Percentiles rank a stretch among this genome's conserved stretches.
phyloP scores from a whole-genome alignment of 129 eudicot genomes.

The Centella asiatica region DNA sequence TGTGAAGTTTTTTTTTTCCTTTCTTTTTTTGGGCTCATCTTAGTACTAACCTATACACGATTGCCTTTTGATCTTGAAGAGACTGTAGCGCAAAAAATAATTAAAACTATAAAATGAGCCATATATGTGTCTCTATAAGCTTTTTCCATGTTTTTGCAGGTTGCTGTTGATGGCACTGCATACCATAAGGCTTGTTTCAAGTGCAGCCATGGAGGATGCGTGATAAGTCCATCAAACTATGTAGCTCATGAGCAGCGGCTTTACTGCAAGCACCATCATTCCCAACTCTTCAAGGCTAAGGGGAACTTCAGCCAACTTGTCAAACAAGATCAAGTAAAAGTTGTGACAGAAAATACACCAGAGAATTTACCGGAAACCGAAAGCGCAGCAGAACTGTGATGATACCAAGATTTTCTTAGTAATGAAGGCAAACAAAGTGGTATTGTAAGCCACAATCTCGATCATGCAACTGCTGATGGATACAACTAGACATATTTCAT shows the following conservation, averaged over 20 bases:
- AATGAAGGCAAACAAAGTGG: neutral
- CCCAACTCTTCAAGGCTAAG: slow-evolving; percentile 58
- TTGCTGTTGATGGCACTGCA: slow-evolving; percentile 51
- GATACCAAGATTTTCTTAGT: slow-evolving; percentile 1
- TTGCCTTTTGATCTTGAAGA: too few relatives aligned
- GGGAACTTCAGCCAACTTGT: slow-evolving; percentile 56
- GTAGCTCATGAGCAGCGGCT: slow-evolving; percentile 63
- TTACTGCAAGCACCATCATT: slow-evolving; percentile 60
- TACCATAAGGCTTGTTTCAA: slow-evolving; percentile 61
- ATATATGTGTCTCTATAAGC: too few relatives aligned
- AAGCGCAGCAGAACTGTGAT: slow-evolving; percentile 9
- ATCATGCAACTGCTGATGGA: slow-evolving; percentile 6
- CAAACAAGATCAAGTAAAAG: slow-evolving; percentile 30
- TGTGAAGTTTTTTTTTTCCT: neutral
- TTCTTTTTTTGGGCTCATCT: too few relatives aligned
- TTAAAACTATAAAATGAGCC: too few relatives aligned
- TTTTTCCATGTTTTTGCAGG: slow-evolving; percentile 28
- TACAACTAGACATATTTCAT: neutral
- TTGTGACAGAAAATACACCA: slow-evolving; percentile 46
- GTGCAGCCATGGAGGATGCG: slow-evolving; percentile 68
- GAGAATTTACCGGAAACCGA: too few relatives aligned
- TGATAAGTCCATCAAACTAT: slow-evolving; percentile 56
- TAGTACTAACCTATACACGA: too few relatives aligned
- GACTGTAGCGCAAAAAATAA: too few relatives aligned
- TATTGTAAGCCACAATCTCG: slow-evolving; percentile 6